These are phyloP conservation scores for Phaeosphaeria sp. DNA, from an alignment of 2,329 filamentous ascomycete genomes.

Conservation along the genomic window DNA sequence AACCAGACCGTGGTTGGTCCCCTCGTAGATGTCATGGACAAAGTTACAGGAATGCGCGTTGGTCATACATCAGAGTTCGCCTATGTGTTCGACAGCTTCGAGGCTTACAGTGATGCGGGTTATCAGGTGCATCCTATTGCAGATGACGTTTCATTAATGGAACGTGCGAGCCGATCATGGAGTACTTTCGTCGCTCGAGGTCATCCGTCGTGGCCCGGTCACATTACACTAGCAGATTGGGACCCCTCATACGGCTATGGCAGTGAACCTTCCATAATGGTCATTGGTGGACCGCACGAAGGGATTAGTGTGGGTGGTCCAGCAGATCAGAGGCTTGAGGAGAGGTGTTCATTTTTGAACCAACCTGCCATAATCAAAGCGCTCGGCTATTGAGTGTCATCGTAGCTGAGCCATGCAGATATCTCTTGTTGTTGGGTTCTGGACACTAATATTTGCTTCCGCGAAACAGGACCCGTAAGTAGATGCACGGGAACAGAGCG, in stretches of 20 bases:
- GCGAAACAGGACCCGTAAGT: not conserved
- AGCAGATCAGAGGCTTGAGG: slow-evolving; percentile 50
- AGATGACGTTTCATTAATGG: slow-evolving; percentile 51
- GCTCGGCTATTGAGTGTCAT: slow-evolving; percentile 31
- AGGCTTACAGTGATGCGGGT: slow-evolving; percentile 51
- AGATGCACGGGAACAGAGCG: not conserved
- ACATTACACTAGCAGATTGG: slow-evolving; percentile 53
- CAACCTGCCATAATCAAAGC: slow-evolving; percentile 53
- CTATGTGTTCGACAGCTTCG: slow-evolving; percentile 55
- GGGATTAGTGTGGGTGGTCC: slow-evolving; percentile 52
- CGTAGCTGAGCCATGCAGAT: not conserved
- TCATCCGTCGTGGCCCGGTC: slow-evolving; percentile 18
- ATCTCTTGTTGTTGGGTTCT: not conserved
- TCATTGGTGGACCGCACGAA: slow-evolving; percentile 53
- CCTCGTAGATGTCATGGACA: slow-evolving; percentile 45
- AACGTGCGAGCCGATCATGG: slow-evolving; percentile 56
- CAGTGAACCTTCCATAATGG: slow-evolving; percentile 28
- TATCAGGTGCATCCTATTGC: slow-evolving; percentile 44
- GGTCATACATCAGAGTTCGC: slow-evolving; percentile 62
- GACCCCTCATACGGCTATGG: slow-evolving; percentile 43
- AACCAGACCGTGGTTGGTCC: slow-evolving; percentile 62
- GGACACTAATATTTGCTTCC: not conserved
- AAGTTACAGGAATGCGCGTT: slow-evolving; percentile 52
- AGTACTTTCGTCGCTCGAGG: slow-evolving; percentile 54
- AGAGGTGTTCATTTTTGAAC: slow-evolving; percentile 58